A percentile compares a stretch with the other conserved stretches of the same genome.
Conservation (phyloP, 345 rosid species). For the Aegle marmelos region DNA sequence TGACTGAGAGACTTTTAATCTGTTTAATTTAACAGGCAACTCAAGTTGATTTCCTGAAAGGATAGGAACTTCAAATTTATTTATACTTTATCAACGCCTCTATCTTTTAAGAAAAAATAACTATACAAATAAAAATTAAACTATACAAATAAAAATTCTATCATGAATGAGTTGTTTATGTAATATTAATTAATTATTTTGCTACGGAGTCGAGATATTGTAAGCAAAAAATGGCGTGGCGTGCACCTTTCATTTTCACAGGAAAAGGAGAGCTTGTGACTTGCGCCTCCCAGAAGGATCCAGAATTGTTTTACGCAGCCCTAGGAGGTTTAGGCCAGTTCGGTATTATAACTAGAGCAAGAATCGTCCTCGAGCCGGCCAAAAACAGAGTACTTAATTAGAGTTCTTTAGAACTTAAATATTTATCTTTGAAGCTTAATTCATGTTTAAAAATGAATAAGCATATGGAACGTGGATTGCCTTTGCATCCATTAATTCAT, state of each 20-base stretch:
- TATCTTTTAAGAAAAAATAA: too few relatives aligned
- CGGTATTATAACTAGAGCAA: conserved; percentile 58
- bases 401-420: too few relatives aligned
- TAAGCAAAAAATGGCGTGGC: neutral
- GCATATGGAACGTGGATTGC: neutral
- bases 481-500: neutral
- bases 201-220: neutral
- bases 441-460: neutral
- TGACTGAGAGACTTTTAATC: rapidly evolving
- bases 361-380: conserved; percentile 40
- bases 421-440: neutral
- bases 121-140: too few relatives aligned
- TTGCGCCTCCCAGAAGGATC: conserved; percentile 33
- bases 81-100: too few relatives aligned
- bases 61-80: too few relatives aligned
- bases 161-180: neutral
- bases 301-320: conserved; percentile 52
- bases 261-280: conserved; percentile 57
- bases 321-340: conserved; percentile 69
- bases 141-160: too few relatives aligned
- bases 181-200: too few relatives aligned
- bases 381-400: conserved; percentile 38
- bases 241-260: conserved; percentile 1
- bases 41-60: too few relatives aligned
- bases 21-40: too few relatives aligned